Evolutionary conservation across 129 eudicot species (phyloP).

Genomic region (Saussurea involucrata): DNA sequence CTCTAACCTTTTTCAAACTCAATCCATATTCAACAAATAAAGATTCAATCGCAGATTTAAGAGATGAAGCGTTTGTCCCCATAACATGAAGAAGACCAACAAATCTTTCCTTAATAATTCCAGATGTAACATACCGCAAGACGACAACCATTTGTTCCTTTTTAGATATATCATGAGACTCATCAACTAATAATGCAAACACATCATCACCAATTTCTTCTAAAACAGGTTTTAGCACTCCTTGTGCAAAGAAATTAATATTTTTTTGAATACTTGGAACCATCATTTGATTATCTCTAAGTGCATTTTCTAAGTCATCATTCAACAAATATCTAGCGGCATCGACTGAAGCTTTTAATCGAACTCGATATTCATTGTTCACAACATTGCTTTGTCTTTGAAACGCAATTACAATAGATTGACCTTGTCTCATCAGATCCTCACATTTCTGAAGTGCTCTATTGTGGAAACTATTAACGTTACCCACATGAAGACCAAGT

Average conservation of each 20-base stretch:
- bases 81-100: not conserved
- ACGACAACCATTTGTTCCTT: not conserved
- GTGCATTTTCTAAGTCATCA: not conserved
- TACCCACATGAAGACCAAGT: slow-evolving; percentile 7
- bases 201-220: slow-evolving; percentile 12
- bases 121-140: not conserved
- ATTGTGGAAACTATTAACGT: not conserved
- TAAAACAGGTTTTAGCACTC: not conserved
- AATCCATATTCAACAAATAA: not conserved
- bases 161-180: not conserved
- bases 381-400: not conserved
- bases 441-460: not conserved
- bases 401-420: not conserved
- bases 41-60: not conserved
- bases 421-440: not conserved
- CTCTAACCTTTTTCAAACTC: not conserved
- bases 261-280: not conserved
- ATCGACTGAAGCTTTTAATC: not conserved
- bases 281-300: not conserved
- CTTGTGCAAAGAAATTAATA: not conserved
- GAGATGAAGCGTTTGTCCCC: not conserved
- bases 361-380: not conserved
- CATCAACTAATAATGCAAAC: slow-evolving; percentile 1
- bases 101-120: not conserved
- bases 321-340: slow-evolving; percentile 2